Conservation (phyloP, 371 early-diverging fungal species). For the Lichtheimia corymbifera region DNA sequence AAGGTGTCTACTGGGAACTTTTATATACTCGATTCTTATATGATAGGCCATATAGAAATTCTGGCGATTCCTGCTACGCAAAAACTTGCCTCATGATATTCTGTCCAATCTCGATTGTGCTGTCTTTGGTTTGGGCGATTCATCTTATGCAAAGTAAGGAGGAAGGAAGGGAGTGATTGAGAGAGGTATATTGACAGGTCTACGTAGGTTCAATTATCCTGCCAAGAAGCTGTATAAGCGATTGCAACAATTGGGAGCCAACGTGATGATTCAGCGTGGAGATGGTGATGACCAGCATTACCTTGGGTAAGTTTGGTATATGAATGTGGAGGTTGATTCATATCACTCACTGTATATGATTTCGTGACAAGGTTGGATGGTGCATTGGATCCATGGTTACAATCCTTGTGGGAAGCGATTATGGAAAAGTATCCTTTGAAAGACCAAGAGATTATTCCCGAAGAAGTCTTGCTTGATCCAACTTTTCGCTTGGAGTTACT, state of each 20-base stretch:
- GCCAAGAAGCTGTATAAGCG: slow-evolving; percentile 92
- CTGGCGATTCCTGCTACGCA: slow-evolving; percentile 88
- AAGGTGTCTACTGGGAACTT: neutral
- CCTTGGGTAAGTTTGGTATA: slow-evolving; percentile 66
- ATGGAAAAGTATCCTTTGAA: slow-evolving; percentile 66
- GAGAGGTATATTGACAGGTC: neutral
- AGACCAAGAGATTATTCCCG: slow-evolving; percentile 48
- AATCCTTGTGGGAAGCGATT: slow-evolving; percentile 68
- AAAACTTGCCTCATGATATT: slow-evolving; percentile 68
- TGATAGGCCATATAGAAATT: slow-evolving; percentile 50
- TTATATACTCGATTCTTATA: neutral
- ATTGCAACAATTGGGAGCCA: slow-evolving; percentile 88
- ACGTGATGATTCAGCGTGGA: slow-evolving; percentile 70
- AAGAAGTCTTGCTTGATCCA: slow-evolving; percentile 46
- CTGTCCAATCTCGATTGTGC: slow-evolving; percentile 70
- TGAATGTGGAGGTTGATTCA: too few relatives aligned
- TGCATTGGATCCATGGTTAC: slow-evolving; percentile 84
- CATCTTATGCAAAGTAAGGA: slow-evolving; percentile 81
- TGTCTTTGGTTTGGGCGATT: slow-evolving; percentile 96
- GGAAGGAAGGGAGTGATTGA: neutral
- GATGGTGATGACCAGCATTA: slow-evolving; percentile 98
- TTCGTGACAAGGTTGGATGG: slow-evolving; percentile 69
- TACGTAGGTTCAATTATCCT: slow-evolving; percentile 88
- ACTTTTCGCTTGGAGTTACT: slow-evolving; percentile 39
- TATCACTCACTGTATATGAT: too few relatives aligned